phyloP scores from a whole-genome alignment of 139 green algal genomes.

The Chlamydomonas sp. region DNA sequence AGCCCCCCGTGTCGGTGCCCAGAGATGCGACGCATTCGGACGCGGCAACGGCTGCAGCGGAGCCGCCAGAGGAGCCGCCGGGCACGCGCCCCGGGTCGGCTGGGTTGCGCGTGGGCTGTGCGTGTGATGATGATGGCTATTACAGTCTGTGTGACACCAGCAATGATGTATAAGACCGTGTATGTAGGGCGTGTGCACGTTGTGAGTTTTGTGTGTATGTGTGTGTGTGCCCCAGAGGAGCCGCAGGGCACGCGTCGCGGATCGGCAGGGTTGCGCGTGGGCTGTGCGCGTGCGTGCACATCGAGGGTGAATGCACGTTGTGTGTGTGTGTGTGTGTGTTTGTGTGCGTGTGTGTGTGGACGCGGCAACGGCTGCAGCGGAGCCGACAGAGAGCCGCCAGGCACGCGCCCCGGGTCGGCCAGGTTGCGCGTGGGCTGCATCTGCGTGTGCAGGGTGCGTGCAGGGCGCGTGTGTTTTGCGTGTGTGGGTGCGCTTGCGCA shows the following conservation, averaged over 20 bases:
- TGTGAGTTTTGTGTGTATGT: no score
- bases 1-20: constrained; percentile 90
- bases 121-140: no score
- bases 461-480: not conserved
- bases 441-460: not conserved
- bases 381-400: constrained; percentile 92
- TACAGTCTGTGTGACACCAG: no score
- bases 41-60: constrained; percentile 84
- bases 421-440: constrained; percentile 67
- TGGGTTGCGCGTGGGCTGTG: constrained; percentile 67
- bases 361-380: constrained; percentile 87
- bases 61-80: constrained; percentile 90
- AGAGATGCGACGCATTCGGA: constrained; percentile 63
- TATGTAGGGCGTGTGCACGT: no score
- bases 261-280: constrained; percentile 75
- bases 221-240: constrained; percentile 88
- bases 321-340: no score
- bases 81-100: constrained; percentile 76
- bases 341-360: no score
- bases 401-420: constrained; percentile 71
- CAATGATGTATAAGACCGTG: no score
- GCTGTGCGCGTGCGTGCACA: constrained; percentile 37
- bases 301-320: no score
- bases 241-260: constrained; percentile 79
- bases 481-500: not conserved